Conservation (phyloP, 495 filamentous ascomycete genomes). For the Entonaema liquescens region DNA sequence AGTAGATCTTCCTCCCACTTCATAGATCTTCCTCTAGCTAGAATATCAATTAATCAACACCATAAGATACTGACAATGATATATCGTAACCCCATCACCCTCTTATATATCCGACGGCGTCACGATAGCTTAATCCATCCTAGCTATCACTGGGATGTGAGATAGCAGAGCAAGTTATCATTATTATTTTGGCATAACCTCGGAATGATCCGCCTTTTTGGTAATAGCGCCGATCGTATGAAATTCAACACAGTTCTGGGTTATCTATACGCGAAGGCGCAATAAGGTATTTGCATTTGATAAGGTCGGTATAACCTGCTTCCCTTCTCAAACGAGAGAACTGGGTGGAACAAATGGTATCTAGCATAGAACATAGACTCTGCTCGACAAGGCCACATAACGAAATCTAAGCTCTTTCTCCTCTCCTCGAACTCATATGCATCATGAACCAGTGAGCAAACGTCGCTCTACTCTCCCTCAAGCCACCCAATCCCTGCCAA, state of each 20-base stretch:
- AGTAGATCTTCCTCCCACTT: no score
- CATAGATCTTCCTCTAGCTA: no score
- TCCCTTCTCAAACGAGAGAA: conserved; percentile 9
- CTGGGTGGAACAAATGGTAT: conserved; percentile 30
- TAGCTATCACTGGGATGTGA: no score
- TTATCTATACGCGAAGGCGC: background rate
- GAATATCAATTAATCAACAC: no score
- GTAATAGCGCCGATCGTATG: background rate
- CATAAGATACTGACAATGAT: no score
- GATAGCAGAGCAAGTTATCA: no score
- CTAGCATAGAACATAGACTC: conserved; percentile 17
- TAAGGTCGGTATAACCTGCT: background rate
- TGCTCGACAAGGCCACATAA: background rate
- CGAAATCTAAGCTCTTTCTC: background rate
- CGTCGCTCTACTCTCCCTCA: conserved; percentile 8
- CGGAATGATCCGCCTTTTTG: no score
- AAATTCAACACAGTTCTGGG: background rate
- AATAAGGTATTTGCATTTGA: background rate
- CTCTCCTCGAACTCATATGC: background rate
- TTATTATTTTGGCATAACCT: no score
- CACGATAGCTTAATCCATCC: no score
- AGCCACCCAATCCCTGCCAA: background rate
- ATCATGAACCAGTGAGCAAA: conserved; percentile 20
- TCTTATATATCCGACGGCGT: no score
- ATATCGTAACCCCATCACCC: no score